A percentile compares a stretch with the other conserved stretches of the same genome.
These are phyloP conservation scores for Albifimbria verrucaria DNA, from an alignment of 2,329 filamentous ascomycete genomes.

Conservation along the genomic window DNA sequence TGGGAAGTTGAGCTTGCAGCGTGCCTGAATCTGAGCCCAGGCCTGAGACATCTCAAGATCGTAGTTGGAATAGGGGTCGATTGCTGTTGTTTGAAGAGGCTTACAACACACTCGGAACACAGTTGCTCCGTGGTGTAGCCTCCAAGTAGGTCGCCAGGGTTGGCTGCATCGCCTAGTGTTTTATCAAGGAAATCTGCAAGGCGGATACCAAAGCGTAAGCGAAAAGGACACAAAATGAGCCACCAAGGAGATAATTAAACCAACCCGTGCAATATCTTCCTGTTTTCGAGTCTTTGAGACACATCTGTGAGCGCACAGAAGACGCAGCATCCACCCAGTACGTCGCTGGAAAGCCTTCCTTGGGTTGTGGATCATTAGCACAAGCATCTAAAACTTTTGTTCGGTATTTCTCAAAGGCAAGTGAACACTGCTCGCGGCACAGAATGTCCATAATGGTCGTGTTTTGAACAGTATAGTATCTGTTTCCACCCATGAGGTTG, in stretches of 20 bases:
- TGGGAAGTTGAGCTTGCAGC: background rate
- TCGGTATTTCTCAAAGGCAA: background rate
- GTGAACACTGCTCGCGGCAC: background rate
- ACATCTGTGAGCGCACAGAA: slow-evolving; percentile 2
- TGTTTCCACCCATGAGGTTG: background rate
- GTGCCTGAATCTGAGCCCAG: background rate
- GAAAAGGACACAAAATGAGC: background rate
- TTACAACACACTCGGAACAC: background rate
- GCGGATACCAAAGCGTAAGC: background rate
- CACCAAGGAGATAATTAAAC: background rate
- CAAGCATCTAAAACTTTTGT: background rate
- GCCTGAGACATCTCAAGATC: background rate
- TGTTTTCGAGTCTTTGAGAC: slow-evolving; percentile 1
- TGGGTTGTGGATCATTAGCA: background rate
- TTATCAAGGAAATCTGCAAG: background rate
- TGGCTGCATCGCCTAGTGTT: background rate
- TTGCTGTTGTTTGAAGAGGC: background rate
- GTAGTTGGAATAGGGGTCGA: background rate
- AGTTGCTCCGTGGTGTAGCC: background rate
- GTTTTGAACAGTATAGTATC: background rate
- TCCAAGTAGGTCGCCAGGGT: background rate
- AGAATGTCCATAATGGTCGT: background rate
- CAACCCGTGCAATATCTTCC: background rate
- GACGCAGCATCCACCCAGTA: slow-evolving; percentile 4
- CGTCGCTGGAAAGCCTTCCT: slow-evolving; percentile 11